A percentile compares a stretch with the other conserved stretches of the same genome.
phyloP scores from a whole-genome alignment of 371 early-diverging fungal genomes.

The Haplosporangium sp. region DNA sequence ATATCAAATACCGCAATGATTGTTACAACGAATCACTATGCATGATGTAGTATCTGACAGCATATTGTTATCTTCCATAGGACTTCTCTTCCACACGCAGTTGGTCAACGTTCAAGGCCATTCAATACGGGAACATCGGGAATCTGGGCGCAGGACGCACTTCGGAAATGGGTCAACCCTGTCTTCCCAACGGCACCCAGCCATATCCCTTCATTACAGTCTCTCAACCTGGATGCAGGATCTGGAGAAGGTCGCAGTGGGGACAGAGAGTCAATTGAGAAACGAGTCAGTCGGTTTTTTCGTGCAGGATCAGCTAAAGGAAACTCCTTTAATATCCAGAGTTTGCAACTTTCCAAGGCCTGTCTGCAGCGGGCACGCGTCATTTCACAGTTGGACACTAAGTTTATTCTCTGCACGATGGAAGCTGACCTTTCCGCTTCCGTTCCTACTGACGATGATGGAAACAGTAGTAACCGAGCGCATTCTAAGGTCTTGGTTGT shows the following conservation, averaged over 20 bases:
- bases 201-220: constrained; percentile 8
- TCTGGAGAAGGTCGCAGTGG: background rate
- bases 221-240: background rate
- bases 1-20: too few species aligned
- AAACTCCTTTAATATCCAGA: background rate
- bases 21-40: too few species aligned
- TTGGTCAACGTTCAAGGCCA: background rate
- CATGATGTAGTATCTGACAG: too few species aligned
- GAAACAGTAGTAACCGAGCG: too few species aligned
- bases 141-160: constrained; percentile 50
- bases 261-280: background rate
- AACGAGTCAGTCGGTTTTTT: constrained; percentile 36
- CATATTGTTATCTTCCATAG: background rate
- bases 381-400: constrained; percentile 74
- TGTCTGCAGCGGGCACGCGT: constrained; percentile 55
- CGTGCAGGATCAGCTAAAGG: constrained; percentile 17
- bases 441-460: too few species aligned
- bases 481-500: constrained; percentile 57
- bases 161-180: constrained; percentile 52
- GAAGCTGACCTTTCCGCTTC: background rate
- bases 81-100: constrained; percentile 28
- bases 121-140: constrained; percentile 17
- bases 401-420: constrained; percentile 69
- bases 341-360: constrained; percentile 52
- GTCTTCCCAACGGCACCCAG: constrained; percentile 30